Evolutionary conservation across 2,329 filamentous ascomycete genomes (phyloP).

Genomic region (Proliferodiscus dingleyae): DNA sequence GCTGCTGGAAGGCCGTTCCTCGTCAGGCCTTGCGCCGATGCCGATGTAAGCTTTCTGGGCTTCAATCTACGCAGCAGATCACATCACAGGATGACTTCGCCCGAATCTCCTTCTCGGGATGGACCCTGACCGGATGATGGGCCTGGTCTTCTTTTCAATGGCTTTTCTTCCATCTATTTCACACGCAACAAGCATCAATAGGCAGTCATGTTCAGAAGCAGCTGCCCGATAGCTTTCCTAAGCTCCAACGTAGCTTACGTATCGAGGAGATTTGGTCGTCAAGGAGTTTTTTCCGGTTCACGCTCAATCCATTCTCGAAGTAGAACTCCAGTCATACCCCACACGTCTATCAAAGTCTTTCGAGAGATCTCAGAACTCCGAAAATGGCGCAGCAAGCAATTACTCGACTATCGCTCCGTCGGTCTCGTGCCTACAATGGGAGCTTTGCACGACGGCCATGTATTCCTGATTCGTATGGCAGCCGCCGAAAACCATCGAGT

Average conservation of each 20-base stretch:
- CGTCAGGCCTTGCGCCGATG: constrained; percentile 3
- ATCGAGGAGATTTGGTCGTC: constrained; percentile 1
- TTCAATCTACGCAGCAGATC: constrained; percentile 30
- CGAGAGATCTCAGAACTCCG: constrained; percentile 70
- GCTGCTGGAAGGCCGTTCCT: constrained; percentile 19
- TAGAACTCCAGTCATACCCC: constrained; percentile 39
- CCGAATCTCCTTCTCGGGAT: constrained; percentile 16
- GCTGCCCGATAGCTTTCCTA: not conserved
- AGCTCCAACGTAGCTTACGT: not conserved
- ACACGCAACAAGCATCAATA: constrained; percentile 1
- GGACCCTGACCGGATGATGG: constrained; percentile 22
- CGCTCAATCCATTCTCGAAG: constrained; percentile 12
- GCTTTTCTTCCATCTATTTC: not conserved
- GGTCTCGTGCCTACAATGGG: constrained; percentile 97
- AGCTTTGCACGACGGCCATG: constrained; percentile 86
- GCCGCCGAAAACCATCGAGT: constrained; percentile 81
- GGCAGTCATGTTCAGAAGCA: constrained; percentile 8
- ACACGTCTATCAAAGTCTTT: constrained; percentile 63
- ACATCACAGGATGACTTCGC: constrained; percentile 27
- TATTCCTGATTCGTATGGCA: constrained; percentile 78
- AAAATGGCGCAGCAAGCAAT: constrained; percentile 61
- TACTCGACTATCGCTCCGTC: constrained; percentile 64
- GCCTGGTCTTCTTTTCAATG: not conserved
- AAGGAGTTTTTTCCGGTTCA: constrained; percentile 14
- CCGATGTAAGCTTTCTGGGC: constrained; percentile 15